Evolutionary conservation across 1,139 yeast species (phyloP).

Genomic region (Kazachstania sp.): DNA sequence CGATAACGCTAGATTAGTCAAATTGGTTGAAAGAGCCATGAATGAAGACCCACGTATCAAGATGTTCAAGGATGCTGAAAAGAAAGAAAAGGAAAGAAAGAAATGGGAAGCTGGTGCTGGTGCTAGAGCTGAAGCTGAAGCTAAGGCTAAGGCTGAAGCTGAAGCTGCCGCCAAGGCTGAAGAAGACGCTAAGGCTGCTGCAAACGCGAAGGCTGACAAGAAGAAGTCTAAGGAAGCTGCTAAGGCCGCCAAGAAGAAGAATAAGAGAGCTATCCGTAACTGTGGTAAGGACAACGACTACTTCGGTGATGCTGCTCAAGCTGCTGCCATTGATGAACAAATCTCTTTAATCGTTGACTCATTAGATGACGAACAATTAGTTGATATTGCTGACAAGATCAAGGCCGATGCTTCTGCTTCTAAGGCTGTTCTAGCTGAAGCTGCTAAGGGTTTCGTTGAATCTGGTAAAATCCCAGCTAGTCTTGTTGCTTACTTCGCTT

Average conservation of each 20-base stretch:
- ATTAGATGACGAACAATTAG: slow-evolving; percentile 68
- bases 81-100: slow-evolving; percentile 87
- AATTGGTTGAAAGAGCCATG: slow-evolving; percentile 80
- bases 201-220: slow-evolving; percentile 51
- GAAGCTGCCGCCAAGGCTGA: slow-evolving; percentile 76
- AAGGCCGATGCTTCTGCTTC: slow-evolving; percentile 39
- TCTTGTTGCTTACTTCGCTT: slow-evolving; percentile 35
- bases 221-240: slow-evolving; percentile 98
- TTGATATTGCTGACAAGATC: slow-evolving; percentile 57
- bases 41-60: slow-evolving; percentile 92
- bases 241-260: slow-evolving; percentile 94
- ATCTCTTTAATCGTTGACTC: slow-evolving; percentile 69
- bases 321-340: slow-evolving; percentile 68
- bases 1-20: slow-evolving; percentile 84
- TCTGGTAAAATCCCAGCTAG: slow-evolving; percentile 39
- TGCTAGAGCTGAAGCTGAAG: slow-evolving; percentile 90
- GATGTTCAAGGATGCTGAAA: slow-evolving; percentile 86
- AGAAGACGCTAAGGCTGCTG: slow-evolving; percentile 55
- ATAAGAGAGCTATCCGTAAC: slow-evolving; percentile 83
- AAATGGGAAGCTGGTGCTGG: slow-evolving; percentile 99
- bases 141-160: slow-evolving; percentile 77
- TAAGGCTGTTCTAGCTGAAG: slow-evolving; percentile 42
- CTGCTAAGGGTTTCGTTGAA: slow-evolving; percentile 37
- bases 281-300: slow-evolving; percentile 77
- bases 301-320: slow-evolving; percentile 67